Base-by-base conservation (phyloP, 306 rosid species). In the Acmispon strigosus region DNA sequence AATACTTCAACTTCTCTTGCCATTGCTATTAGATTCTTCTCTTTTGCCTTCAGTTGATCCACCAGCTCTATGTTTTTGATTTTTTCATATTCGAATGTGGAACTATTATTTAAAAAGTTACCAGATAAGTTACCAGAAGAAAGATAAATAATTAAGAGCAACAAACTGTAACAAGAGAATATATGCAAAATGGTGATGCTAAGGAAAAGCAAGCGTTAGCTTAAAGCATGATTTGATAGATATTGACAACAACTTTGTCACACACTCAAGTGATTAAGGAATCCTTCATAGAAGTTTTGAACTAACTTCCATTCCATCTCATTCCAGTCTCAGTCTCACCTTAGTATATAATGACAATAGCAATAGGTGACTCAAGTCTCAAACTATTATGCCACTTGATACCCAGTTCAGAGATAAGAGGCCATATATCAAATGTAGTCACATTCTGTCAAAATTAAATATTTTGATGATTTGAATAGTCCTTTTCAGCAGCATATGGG, bases 1-100 rank as follows among this genome's bases (percentile, higher is more conserved):
- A 94, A 73, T 73, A 73, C 82, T 73, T 90, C 96, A 50, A 90
- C 88, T 84, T 94, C 97, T 73, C 84, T 84, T n/a, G 92, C 92
- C 88, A 87, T 85, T 2, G 73, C 86, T 55, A 89, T 80, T 16
- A 94, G 82, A 53, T 87, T 82, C 86, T 81, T 85, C 89, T 94
- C 99, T 80, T 85, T 86, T 50, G 82, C 87, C 79, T 83, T 80
- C 84, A 94, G 37, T 68, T 89, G 78, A 79, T 86, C 91, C 71
- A 94, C 99, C 61, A 83, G 71, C 73, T 89, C 95, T 11, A 86
- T 44, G 80, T 94, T 94, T 68, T 62, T 70, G 72, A 77, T 80
- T 76, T 90, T 94, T 67, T 94, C 96, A 29, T 83, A 78, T 72
- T 89, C 90, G 53, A 94, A 94, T 27, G 81, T 81, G 51, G 74